Evolutionary conservation across 1,284 basidiomycete species (phyloP), one percentile per base, ranked within the genome.

Genomic region (Apiotrichum porosum): DNA sequence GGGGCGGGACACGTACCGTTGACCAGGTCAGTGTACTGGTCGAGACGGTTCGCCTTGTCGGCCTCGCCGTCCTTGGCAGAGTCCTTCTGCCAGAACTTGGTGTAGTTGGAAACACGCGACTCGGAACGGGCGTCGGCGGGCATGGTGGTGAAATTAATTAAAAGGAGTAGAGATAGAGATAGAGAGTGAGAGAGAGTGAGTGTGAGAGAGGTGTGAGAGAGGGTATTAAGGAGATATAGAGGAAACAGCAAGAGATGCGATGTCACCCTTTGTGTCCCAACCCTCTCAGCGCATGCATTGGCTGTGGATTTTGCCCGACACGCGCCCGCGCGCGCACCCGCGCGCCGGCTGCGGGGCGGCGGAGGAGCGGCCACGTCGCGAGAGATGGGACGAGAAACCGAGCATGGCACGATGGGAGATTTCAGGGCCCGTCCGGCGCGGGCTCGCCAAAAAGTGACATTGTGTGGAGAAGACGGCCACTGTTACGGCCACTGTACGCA

Each of bases 31-130:
- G 86, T 86, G 76, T 97, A 98, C 70, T 83, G 83, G 45, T 82
- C 81, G 48, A 93, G 75, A 59, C 94, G 82, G 68, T 85, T 85
- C 49, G 83, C 79, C 61, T 80, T 86, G 74, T 90, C 82, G 26
- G 73, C 75, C 3, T 79, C 77, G 38, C 71, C 76, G 75, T 98
- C 91, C 63, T 86, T 80, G 37, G 76, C 76, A 24, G 83, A 78
- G 72, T 97, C 86, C 69, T 86, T 84, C 60, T 95, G 82, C 94
- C 94, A 98, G 77, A 91, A 93, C 69, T 84, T 84, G 62, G 85
- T 88, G 77, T 98, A 98, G 76, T 86, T 86, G 69, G 84, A 83
- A 45, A 97, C 89, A 54, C 92, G 89, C 62, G 79, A 77, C 62
- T 81, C 81, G 58, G 87, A 80, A 54, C 93, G 87, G 60, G 85